These are phyloP conservation scores for Microstegium vimineum DNA, from an alignment of 176 grass and related monocot species.

Conservation along the genomic window DNA sequence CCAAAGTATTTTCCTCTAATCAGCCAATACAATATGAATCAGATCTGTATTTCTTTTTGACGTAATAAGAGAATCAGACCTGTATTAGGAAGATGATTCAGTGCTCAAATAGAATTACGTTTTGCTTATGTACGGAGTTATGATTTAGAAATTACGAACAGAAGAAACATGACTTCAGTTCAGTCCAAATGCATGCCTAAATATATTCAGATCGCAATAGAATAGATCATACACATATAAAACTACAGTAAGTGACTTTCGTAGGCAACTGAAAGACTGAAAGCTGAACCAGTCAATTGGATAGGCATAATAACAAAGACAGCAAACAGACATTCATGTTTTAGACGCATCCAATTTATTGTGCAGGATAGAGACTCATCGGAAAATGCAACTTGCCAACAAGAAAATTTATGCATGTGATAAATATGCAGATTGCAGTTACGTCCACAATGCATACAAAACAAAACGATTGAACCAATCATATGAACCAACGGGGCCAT, in stretches of 20 bases:
- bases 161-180: background rate
- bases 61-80: no score
- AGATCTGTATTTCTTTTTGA: background rate
- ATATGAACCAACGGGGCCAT: background rate
- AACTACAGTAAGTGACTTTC: background rate
- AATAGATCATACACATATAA: background rate
- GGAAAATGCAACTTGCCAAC: background rate
- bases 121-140: background rate
- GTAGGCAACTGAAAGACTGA: background rate
- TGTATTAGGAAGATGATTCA: background rate
- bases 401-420: conserved; percentile 3
- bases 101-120: background rate
- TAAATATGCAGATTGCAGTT: background rate
- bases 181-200: background rate
- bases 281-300: background rate
- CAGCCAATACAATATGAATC: background rate
- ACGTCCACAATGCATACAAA: background rate
- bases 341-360: background rate
- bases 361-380: conserved; percentile 2
- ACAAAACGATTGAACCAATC: background rate
- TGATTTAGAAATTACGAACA: background rate
- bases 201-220: background rate
- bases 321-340: conserved; percentile 4
- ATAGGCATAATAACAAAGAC: background rate
- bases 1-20: background rate